A percentile compares a stretch with the other conserved stretches of the same genome.
Evolutionary conservation across 1,284 basidiomycete species (phyloP).

Genomic region (Leccinum fallax): DNA sequence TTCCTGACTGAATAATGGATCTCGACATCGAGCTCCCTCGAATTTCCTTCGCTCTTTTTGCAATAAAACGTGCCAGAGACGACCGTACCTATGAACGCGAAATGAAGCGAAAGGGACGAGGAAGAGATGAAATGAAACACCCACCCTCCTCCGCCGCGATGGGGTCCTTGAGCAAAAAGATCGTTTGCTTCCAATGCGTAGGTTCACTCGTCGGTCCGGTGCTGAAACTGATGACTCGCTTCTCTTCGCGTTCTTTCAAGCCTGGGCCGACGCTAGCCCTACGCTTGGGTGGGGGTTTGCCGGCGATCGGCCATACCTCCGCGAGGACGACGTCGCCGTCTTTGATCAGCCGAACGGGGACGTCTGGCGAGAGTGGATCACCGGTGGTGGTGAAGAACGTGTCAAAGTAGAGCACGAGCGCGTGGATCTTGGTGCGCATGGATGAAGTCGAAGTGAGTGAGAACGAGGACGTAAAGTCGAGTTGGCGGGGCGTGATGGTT

Average conservation of each 20-base stretch:
- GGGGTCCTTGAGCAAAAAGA: conserved; percentile 85
- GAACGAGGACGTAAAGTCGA: conserved; percentile 82
- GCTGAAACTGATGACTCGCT: conserved; percentile 79
- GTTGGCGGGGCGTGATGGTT: conserved; percentile 65
- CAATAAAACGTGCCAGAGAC: conserved; percentile 84
- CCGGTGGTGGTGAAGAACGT: conserved; percentile 81
- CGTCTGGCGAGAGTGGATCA: conserved; percentile 52
- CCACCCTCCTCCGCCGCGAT: conserved; percentile 74
- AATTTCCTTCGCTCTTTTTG: conserved; percentile 80
- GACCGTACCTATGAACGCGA: conserved; percentile 55
- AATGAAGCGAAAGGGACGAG: background rate
- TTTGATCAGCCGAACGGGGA: conserved; percentile 53
- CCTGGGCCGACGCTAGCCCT: conserved; percentile 43
- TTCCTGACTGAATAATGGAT: conserved; percentile 77
- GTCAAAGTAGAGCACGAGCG: conserved; percentile 94
- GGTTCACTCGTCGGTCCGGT: conserved; percentile 86
- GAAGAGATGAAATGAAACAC: conserved; percentile 20
- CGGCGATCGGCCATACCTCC: conserved; percentile 75
- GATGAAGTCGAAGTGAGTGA: conserved; percentile 61
- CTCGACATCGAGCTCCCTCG: conserved; percentile 89
- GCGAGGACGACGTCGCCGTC: conserved; percentile 65
- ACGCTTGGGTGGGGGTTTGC: conserved; percentile 55
- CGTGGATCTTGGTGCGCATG: conserved; percentile 67
- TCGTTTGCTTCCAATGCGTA: conserved; percentile 99
- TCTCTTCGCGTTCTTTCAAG: conserved; percentile 44